Base-by-base conservation (phyloP, 1,139 yeast genomes). In the Saccharomyces hybrid region DNA sequence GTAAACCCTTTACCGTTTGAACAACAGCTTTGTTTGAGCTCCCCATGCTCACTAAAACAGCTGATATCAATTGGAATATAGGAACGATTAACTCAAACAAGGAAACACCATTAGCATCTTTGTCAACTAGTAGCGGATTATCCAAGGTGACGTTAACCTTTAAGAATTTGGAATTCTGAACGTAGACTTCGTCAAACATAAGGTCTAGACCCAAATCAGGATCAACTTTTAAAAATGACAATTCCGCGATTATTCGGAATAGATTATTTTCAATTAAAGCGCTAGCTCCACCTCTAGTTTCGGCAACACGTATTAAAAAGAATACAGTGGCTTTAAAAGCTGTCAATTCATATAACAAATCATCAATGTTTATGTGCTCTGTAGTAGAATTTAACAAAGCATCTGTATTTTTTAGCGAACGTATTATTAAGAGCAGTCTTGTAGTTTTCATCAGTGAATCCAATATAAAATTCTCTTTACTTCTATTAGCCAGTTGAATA, bases 71-170 rank as follows among this genome's bases (percentile, higher is more conserved):
- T 62, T 88, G 96, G 71, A 89, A 86, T 3, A 85, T 75, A 0
- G 96, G 95, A n/a, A 84, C 77, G 49, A 88, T 74, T 20, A 88
- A 72, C 57, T 88, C 96, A 65, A 82, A 84, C 55, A 81, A 75
- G 0, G 89, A 82, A 5, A 86, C 61, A 2, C 69, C 69, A 47
- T 61, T 58, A 1, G 57, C 52, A 48, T 64, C 56, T 51, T 68
- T 63, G 32, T 64, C 64, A 50, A 77, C 64, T 8, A 76, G 69
- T 23, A 79, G 61, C 1, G 84, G 83, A 4, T 79, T 74, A 58
- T 83, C 88, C 50, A 82, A 66, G 27, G 78, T 76, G 50, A 83
- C 67, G 47, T 71, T 76, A 26, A 80, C 73, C 47, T 70, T 71
- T 32, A 77, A 70, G 50, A 64, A 63, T 4, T 68, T 64, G 47